These are phyloP conservation scores for Saturnispora dispora DNA, from an alignment of 805 yeast species.

Conservation along the genomic window DNA sequence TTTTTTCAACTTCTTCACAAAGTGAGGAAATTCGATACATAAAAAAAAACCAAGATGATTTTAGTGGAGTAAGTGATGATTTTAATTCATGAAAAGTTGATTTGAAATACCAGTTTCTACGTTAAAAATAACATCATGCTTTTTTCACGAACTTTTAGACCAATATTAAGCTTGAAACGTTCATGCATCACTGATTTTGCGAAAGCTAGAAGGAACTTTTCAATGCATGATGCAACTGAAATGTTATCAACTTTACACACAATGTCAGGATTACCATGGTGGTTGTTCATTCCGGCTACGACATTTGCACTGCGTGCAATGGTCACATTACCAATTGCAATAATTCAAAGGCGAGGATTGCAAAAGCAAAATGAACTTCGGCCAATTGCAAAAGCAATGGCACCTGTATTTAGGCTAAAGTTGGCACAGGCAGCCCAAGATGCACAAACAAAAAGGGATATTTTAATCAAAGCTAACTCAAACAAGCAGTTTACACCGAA, in stretches of 20 bases:
- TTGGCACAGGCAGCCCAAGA: constrained; percentile 40
- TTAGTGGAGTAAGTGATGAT: neutral
- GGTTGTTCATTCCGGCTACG: constrained; percentile 63
- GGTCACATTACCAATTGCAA: constrained; percentile 72
- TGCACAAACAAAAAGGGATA: constrained; percentile 18
- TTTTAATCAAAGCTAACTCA: constrained; percentile 16
- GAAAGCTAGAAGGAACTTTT: neutral
- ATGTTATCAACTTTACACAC: constrained; percentile 42
- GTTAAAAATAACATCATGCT: neutral
- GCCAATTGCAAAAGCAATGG: constrained; percentile 64
- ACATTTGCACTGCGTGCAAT: constrained; percentile 57
- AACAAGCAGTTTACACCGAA: constrained; percentile 19
- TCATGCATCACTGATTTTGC: neutral
- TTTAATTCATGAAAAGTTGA: neutral
- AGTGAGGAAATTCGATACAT: neutral
- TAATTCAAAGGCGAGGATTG: constrained; percentile 58
- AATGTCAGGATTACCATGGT: constrained; percentile 69
- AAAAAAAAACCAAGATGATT: neutral
- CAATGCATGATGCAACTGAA: constrained; percentile 20
- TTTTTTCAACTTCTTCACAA: neutral
- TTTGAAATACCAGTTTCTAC: neutral
- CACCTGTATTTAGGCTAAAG: constrained; percentile 60
- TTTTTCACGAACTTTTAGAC: neutral
- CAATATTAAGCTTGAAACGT: neutral
- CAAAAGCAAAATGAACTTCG: constrained; percentile 63